Base-by-base conservation (phyloP, 768 basidiomycete genomes). In the Auricularia heimuer region DNA sequence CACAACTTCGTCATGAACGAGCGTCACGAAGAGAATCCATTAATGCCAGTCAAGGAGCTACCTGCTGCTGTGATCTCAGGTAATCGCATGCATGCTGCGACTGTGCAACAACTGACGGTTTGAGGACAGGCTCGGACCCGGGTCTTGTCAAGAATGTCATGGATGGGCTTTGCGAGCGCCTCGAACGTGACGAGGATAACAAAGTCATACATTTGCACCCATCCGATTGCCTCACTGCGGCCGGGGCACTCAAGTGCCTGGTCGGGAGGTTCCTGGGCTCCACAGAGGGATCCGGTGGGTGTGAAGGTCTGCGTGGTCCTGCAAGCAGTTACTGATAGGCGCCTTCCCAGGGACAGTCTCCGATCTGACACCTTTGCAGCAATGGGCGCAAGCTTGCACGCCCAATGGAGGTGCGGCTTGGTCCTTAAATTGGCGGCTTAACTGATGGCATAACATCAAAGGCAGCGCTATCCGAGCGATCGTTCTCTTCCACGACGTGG, bases 401-500 rank as follows among this genome's bases (percentile, higher is more conserved):
- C 71, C 75, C 24, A 66, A 71, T 1, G 75, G 77, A 71, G 77
- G 83, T 81, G 72, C 21, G 68, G 39, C 34, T 66, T 21, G 47
- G 42, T 67, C 51, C 62, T 63, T 66, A 63, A 16, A 66, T 39
- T 44, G 12, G n/a, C 24, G 62, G 62, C 58, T 33, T 37, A 24
- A 42, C 51, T 60, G 11, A n/a, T 33, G 42, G 14, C 35, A 8
- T 18, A 1, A 24, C 34, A 47, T 37, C 34, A 63, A 70, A 66
- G 66, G 71, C 11, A 18, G 67, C 0, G 66, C 68, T 3, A 73
- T 70, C 11, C 80, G 79, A 44, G 79, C 92, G 3, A 78, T 86
- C 29, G 76, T 88, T 8, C 70, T 91, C 12, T 69, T 92, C 24
- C 88, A 90, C 64, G 86, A 89, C 64, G 90, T 92, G 67, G 90